Conservation (phyloP, 1,139 yeast species). For the Meyerozyma guilliermondii region DNA sequence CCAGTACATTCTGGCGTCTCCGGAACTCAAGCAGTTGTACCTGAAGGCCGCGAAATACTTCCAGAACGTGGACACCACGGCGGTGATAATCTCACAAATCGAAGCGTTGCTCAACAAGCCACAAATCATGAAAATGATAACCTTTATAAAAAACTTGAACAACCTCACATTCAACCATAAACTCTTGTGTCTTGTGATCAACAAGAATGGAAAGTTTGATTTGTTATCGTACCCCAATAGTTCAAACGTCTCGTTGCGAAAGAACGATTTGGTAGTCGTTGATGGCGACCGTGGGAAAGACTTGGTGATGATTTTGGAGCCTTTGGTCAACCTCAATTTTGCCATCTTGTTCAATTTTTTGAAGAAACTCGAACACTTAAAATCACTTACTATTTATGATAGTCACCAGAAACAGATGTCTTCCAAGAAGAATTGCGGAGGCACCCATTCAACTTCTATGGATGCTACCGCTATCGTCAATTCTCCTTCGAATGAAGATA, state of each 20-base stretch:
- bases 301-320: slow-evolving; percentile 45
- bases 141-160: slow-evolving; percentile 39
- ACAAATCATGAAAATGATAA: slow-evolving; percentile 28
- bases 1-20: slow-evolving; percentile 49
- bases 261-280: slow-evolving; percentile 42
- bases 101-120: slow-evolving; percentile 26
- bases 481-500: slow-evolving; percentile 36
- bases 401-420: slow-evolving; percentile 10
- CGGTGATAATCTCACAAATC: slow-evolving; percentile 32
- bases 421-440: slow-evolving; percentile 21
- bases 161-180: slow-evolving; percentile 40
- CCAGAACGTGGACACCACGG: slow-evolving; percentile 30
- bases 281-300: slow-evolving; percentile 51
- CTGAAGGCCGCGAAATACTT: slow-evolving; percentile 44
- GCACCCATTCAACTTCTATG: slow-evolving; percentile 33
- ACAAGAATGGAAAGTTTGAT: slow-evolving; percentile 56
- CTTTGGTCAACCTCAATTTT: slow-evolving; percentile 37
- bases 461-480: slow-evolving; percentile 38
- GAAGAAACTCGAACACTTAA: slow-evolving; percentile 72
- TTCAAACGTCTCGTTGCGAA: slow-evolving; percentile 48
- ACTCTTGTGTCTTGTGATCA: slow-evolving; percentile 44
- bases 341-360: slow-evolving; percentile 78
- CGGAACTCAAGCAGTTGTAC: slow-evolving; percentile 41
- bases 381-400: slow-evolving; percentile 55
- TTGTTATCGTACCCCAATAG: slow-evolving; percentile 37